Conservation (phyloP, 2,329 filamentous ascomycete species). For the Sclerotinia sclerotiorum region DNA sequence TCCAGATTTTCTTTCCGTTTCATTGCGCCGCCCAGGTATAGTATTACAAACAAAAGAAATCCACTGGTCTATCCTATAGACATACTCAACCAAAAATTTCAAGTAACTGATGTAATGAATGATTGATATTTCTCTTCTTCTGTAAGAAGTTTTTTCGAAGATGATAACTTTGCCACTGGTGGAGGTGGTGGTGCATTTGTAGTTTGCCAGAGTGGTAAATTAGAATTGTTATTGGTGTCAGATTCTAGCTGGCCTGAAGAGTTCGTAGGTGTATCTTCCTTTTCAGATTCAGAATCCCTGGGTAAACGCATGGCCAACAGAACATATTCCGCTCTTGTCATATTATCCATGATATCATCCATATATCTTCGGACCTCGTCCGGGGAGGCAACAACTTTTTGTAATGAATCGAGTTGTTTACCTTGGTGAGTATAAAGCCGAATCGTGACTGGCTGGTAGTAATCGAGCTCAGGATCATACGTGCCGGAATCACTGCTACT, state of each 20-base stretch:
- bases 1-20: slow-evolving; percentile 5
- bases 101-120: slow-evolving; percentile 43
- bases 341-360: slow-evolving; percentile 69
- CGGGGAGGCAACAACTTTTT: slow-evolving; percentile 59
- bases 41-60: slow-evolving; percentile 18
- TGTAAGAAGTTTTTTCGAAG: slow-evolving; percentile 39
- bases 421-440: slow-evolving; percentile 55
- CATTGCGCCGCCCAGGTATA: slow-evolving; percentile 1
- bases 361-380: slow-evolving; percentile 66
- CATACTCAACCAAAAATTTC: background rate
- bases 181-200: slow-evolving; percentile 30
- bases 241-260: slow-evolving; percentile 10
- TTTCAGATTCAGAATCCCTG: slow-evolving; percentile 38
- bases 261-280: slow-evolving; percentile 23
- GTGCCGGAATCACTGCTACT: slow-evolving; percentile 61
- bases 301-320: slow-evolving; percentile 66
- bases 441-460: slow-evolving; percentile 73
- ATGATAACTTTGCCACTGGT: slow-evolving; percentile 26
- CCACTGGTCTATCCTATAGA: background rate
- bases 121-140: slow-evolving; percentile 50
- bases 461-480: slow-evolving; percentile 64
- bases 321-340: slow-evolving; percentile 67
- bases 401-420: slow-evolving; percentile 60
- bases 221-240: slow-evolving; percentile 19
- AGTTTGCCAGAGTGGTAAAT: slow-evolving; percentile 34